phyloP scores from a whole-genome alignment of 805 yeast genomes.

The Debaryomyces hansenii region DNA sequence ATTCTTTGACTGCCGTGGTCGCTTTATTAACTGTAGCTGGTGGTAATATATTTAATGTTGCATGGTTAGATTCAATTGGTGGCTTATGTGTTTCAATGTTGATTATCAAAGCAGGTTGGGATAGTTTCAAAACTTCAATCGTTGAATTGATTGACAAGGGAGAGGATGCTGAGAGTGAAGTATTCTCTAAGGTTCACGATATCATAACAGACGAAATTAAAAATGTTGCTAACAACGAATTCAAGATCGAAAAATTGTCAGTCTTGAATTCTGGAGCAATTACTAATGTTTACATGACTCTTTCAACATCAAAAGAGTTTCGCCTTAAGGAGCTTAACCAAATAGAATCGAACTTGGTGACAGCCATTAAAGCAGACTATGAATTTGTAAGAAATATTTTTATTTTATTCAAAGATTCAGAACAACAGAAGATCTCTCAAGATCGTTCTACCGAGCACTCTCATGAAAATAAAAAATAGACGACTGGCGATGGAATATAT shows the following conservation, averaged over 20 bases:
- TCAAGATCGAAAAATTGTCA: constrained; percentile 40
- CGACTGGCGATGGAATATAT: constrained; percentile 9
- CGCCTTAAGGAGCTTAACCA: constrained; percentile 29
- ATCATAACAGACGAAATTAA: constrained; percentile 35
- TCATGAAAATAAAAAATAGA: constrained; percentile 1
- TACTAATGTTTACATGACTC: constrained; percentile 36
- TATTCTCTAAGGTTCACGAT: constrained; percentile 43
- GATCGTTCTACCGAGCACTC: not conserved
- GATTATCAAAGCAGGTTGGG: constrained; percentile 81
- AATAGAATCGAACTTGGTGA: constrained; percentile 33
- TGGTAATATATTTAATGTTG: constrained; percentile 73
- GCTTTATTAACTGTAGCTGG: constrained; percentile 86
- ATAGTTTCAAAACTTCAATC: constrained; percentile 67
- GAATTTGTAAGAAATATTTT: constrained; percentile 44
- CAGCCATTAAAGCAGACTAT: constrained; percentile 36
- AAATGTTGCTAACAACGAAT: constrained; percentile 17
- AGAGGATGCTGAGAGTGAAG: constrained; percentile 48
- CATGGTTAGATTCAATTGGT: constrained; percentile 90
- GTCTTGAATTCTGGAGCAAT: constrained; percentile 62
- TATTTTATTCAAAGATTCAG: constrained; percentile 32
- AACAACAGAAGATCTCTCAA: not conserved
- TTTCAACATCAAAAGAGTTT: constrained; percentile 26
- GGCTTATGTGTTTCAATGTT: constrained; percentile 82
- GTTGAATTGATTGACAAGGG: constrained; percentile 80
- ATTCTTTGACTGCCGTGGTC: constrained; percentile 86